These are phyloP conservation scores for Ogataea trehaloabstinens DNA, from an alignment of 805 yeast genomes.

Conservation along the genomic window DNA sequence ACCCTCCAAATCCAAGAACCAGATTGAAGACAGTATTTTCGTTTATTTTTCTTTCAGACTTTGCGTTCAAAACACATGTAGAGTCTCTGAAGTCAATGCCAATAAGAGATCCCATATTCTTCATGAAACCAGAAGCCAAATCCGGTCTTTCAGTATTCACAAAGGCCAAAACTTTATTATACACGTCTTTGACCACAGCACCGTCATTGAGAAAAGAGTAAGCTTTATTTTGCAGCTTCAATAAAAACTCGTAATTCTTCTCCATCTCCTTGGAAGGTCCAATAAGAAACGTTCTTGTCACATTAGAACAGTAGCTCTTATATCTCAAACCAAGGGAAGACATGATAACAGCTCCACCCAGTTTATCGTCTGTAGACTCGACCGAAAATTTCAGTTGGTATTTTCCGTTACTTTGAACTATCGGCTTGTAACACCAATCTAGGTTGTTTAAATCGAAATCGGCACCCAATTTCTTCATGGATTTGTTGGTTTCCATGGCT, in stretches of 20 bases:
- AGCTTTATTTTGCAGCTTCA: conserved; percentile 68
- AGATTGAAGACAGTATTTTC: conserved; percentile 76
- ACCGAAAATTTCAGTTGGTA: conserved; percentile 86
- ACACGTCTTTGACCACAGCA: conserved; percentile 61
- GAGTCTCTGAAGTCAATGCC: conserved; percentile 91
- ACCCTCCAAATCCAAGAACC: conserved; percentile 71
- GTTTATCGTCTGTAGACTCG: conserved; percentile 60
- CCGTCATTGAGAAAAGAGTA: conserved; percentile 64
- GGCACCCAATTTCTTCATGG: conserved; percentile 53
- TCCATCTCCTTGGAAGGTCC: conserved; percentile 84
- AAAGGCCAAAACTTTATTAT: conserved; percentile 57
- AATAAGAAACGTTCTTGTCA: conserved; percentile 84
- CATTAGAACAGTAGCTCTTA: conserved; percentile 82
- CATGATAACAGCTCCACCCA: conserved; percentile 76
- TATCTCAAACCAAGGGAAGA: conserved; percentile 85
- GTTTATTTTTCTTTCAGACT: conserved; percentile 63
- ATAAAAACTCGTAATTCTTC: conserved; percentile 70
- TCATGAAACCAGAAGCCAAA: conserved; percentile 61
- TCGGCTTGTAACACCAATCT: conserved; percentile 94
- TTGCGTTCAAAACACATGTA: conserved; percentile 65
- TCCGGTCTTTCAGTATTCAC: conserved; percentile 65
- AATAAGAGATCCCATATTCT: conserved; percentile 82
- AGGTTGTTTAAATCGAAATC: conserved; percentile 74
- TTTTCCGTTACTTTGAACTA: conserved; percentile 82
- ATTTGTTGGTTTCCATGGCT: conserved; percentile 42